A percentile compares a stretch with the other conserved stretches of the same genome.
Conservation (phyloP, 2,329 filamentous ascomycete species). For the Cordyceps farinosa region DNA sequence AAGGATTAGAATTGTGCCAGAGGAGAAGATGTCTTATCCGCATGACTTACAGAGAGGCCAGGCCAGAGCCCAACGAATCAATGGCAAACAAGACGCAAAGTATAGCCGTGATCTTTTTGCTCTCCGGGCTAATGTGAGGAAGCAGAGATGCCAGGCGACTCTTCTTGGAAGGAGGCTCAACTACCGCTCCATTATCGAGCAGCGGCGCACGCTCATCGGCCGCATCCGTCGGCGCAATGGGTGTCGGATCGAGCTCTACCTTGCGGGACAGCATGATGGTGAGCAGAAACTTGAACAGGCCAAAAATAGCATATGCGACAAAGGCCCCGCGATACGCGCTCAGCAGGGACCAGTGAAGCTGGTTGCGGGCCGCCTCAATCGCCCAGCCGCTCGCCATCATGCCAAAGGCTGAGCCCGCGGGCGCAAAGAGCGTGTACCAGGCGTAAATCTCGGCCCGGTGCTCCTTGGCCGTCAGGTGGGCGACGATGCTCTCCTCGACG, state of each 20-base stretch:
- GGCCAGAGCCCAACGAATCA: constrained; percentile 67
- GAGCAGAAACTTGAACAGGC: constrained; percentile 53
- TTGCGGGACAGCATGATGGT: constrained; percentile 46
- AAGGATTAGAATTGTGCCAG: background rate
- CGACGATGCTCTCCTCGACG: constrained; percentile 58
- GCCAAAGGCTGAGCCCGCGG: constrained; percentile 58
- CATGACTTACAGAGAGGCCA: constrained; percentile 56
- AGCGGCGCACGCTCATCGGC: constrained; percentile 25
- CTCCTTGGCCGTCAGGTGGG: constrained; percentile 48
- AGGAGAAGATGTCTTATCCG: constrained; percentile 6
- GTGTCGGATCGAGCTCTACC: constrained; percentile 37
- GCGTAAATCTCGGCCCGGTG: constrained; percentile 55
- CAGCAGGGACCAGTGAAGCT: constrained; percentile 40
- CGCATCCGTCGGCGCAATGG: background rate
- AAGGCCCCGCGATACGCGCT: constrained; percentile 56
- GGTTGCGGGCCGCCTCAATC: constrained; percentile 46
- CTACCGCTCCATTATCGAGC: constrained; percentile 18
- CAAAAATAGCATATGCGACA: constrained; percentile 53
- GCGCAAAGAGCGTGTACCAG: constrained; percentile 59
- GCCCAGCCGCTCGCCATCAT: constrained; percentile 58
- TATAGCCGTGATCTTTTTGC: constrained; percentile 51
- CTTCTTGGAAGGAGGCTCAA: constrained; percentile 10
- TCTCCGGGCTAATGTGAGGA: constrained; percentile 55
- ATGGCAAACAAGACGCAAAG: constrained; percentile 65
- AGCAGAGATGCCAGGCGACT: constrained; percentile 35